Percentiles rank a stretch among this genome's conserved stretches.
phyloP scores from a whole-genome alignment of 75 land plant genomes.

The Cryptomeria japonica region DNA sequence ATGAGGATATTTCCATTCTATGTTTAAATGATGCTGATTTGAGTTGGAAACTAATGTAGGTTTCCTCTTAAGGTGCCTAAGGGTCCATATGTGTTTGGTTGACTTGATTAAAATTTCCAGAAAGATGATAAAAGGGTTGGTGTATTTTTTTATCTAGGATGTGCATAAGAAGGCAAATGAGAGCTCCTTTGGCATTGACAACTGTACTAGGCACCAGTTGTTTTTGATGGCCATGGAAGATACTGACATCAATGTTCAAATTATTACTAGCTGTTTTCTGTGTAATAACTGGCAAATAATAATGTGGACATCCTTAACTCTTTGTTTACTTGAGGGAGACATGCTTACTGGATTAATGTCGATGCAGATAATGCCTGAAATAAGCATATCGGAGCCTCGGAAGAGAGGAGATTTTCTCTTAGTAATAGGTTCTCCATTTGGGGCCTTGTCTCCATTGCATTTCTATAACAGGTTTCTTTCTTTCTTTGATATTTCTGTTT shows the following conservation, averaged over 20 bases:
- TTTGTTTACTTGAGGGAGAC: constrained; percentile 5
- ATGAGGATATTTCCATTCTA: not conserved
- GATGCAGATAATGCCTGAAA: constrained; percentile 23
- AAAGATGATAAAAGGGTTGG: not conserved
- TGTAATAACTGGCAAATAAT: not conserved
- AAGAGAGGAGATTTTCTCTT: constrained; percentile 74
- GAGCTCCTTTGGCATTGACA: not conserved
- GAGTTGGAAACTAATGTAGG: not conserved
- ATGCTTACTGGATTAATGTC: constrained; percentile 13
- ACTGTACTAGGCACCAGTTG: not conserved
- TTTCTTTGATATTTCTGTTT: constrained; percentile 14
- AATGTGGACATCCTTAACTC: not conserved
- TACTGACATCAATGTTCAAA: not conserved
- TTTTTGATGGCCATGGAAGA: constrained; percentile 1
- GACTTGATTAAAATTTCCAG: not conserved
- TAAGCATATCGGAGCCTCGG: constrained; percentile 34
- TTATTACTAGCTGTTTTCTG: not conserved
- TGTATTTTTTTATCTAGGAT: not conserved
- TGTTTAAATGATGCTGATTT: not conserved
- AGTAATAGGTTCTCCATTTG: constrained; percentile 94
- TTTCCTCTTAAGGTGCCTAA: not conserved
- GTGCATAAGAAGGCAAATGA: not conserved
- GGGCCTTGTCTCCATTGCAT: constrained; percentile 83
- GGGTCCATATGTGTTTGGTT: not conserved
- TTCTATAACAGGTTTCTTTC: constrained; percentile 78